phyloP scores from a whole-genome alignment of 345 rosid species.

The Euphorbia pulcherrima region DNA sequence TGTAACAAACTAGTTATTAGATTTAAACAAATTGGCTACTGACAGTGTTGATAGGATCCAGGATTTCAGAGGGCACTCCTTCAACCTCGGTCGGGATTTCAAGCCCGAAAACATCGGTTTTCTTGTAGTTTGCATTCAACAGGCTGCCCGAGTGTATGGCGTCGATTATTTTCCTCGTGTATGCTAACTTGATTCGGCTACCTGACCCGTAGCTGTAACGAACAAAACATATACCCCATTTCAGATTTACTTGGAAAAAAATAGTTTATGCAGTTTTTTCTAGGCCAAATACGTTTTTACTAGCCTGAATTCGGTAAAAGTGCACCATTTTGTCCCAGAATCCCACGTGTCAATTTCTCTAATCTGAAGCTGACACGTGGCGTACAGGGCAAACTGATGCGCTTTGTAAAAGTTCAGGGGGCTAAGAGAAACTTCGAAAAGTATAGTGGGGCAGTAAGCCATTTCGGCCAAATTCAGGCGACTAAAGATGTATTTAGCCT shows the following conservation, averaged over 20 bases:
- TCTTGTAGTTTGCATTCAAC: slow-evolving; percentile 59
- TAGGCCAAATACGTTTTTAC: too few relatives aligned
- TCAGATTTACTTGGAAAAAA: not conserved
- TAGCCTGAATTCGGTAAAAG: too few relatives aligned
- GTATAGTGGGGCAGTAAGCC: too few relatives aligned
- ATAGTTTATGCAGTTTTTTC: not conserved
- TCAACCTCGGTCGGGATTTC: slow-evolving; percentile 71
- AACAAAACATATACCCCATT: not conserved
- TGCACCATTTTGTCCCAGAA: too few relatives aligned
- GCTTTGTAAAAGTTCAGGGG: too few relatives aligned
- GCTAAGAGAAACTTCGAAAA: too few relatives aligned
- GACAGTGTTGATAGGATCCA: slow-evolving; percentile 73
- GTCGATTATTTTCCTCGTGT: slow-evolving; percentile 85
- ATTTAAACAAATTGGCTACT: slow-evolving; percentile 22
- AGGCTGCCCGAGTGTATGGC: slow-evolving; percentile 83
- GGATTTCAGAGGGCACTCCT: slow-evolving; percentile 82
- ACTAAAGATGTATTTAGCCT: too few relatives aligned
- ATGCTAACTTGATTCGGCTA: slow-evolving; percentile 73
- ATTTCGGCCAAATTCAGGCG: too few relatives aligned
- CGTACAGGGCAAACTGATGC: too few relatives aligned
- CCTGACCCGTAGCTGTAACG: slow-evolving; percentile 72
- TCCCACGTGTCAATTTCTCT: too few relatives aligned
- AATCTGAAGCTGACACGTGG: too few relatives aligned
- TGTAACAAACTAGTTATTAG: not conserved
- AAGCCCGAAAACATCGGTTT: slow-evolving; percentile 73